A percentile compares a stretch with the other conserved stretches of the same genome.
These are phyloP conservation scores for Clarkia xantiana DNA, from an alignment of 345 rosid species.

Conservation along the genomic window DNA sequence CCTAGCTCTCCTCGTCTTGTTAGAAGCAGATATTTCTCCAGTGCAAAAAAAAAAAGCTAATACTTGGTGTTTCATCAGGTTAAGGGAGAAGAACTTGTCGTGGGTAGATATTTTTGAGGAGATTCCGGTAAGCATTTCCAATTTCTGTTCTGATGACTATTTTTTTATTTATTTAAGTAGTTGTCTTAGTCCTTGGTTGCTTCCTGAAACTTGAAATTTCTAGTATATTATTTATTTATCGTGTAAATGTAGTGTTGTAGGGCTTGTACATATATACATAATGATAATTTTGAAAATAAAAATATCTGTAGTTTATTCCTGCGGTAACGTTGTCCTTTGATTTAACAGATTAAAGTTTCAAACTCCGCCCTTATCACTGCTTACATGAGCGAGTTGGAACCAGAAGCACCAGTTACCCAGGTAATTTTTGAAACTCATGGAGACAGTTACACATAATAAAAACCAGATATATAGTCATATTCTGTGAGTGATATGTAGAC, in stretches of 20 bases:
- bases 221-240: no score
- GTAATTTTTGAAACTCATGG: slow-evolving; percentile 17
- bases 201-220: no score
- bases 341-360: slow-evolving; percentile 79
- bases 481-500: no score
- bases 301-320: neutral
- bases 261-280: neutral
- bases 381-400: slow-evolving; percentile 90
- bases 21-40: slow-evolving; percentile 2
- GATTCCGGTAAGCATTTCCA: slow-evolving; percentile 65
- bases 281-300: neutral
- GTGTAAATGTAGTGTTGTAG: no score
- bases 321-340: slow-evolving; percentile 2
- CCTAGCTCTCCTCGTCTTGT: slow-evolving; percentile 1
- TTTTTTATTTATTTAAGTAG: no score
- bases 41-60: neutral
- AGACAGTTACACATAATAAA: no score
- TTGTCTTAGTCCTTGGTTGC: no score
- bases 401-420: slow-evolving; percentile 81
- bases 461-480: no score
- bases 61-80: slow-evolving; percentile 23
- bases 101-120: slow-evolving; percentile 99
- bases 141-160: neutral
- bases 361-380: slow-evolving; percentile 98
- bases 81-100: slow-evolving; percentile 96